These are phyloP conservation scores for Tetrahymena elliotti DNA, from an alignment of 73 alveolate genomes.

Conservation along the genomic window DNA sequence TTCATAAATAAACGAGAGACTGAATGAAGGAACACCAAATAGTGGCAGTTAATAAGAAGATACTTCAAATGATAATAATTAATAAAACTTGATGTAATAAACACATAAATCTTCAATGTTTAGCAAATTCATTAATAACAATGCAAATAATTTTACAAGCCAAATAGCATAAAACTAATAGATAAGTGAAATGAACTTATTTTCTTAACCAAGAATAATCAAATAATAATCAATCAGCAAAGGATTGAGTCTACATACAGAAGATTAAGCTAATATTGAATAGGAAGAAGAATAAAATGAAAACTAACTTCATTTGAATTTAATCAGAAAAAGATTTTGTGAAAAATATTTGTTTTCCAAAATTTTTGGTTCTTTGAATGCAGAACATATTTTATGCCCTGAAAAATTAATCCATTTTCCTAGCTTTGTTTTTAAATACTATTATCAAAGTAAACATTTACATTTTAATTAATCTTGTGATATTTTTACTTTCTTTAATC, in stretches of 20 bases:
- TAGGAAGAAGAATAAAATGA: background rate
- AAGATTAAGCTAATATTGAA: background rate
- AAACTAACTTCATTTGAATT: background rate
- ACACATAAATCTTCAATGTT: background rate
- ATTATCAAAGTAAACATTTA: background rate
- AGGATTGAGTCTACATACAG: background rate
- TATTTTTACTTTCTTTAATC: no score
- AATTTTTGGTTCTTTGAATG: background rate
- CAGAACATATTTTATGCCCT: background rate
- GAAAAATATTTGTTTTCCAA: background rate
- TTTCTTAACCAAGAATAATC: background rate
- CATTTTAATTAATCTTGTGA: background rate
- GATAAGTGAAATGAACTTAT: background rate
- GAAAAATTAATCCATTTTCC: background rate
- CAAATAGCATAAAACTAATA: background rate
- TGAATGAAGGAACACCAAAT: background rate
- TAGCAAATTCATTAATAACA: background rate
- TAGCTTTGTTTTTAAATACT: background rate
- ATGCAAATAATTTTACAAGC: background rate
- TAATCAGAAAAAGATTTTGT: background rate
- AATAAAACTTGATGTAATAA: no score
- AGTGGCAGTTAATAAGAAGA: background rate
- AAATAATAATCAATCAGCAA: background rate
- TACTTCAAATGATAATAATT: background rate
- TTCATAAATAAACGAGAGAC: background rate